Conservation (phyloP, 306 rosid species). For the Medicago lupulina region DNA sequence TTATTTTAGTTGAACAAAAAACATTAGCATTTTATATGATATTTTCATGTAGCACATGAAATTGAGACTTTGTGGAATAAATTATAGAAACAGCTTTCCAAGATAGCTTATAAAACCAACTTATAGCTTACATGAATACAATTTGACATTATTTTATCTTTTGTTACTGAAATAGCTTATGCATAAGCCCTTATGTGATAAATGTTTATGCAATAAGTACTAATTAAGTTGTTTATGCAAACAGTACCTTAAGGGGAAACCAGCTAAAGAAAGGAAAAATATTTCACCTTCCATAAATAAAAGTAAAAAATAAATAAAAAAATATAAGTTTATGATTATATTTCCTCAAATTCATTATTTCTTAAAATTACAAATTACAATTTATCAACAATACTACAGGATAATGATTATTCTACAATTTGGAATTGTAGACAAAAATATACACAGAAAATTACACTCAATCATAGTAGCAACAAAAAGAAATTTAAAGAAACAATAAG, state of each 20-base stretch:
- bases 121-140: background rate
- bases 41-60: background rate
- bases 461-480: constrained; percentile 9
- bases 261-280: background rate
- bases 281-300: no score
- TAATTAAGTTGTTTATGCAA: background rate
- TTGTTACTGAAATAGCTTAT: background rate
- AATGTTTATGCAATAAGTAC: background rate
- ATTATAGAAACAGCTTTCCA: background rate
- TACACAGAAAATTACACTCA: background rate
- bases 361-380: no score
- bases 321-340: no score
- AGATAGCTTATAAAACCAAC: background rate
- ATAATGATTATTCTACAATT: background rate
- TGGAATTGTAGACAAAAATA: background rate
- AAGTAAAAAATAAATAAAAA: background rate
- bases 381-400: no score
- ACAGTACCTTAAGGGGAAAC: background rate
- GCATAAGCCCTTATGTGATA: background rate
- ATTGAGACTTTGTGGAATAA: background rate
- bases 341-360: background rate
- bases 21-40: background rate
- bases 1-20: background rate
- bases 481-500: background rate
- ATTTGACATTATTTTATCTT: background rate